Percentiles rank a stretch among this genome's conserved stretches.
Evolutionary conservation across 2,329 filamentous ascomycete genomes (phyloP).

Genomic region (Clarireedia paspali): DNA sequence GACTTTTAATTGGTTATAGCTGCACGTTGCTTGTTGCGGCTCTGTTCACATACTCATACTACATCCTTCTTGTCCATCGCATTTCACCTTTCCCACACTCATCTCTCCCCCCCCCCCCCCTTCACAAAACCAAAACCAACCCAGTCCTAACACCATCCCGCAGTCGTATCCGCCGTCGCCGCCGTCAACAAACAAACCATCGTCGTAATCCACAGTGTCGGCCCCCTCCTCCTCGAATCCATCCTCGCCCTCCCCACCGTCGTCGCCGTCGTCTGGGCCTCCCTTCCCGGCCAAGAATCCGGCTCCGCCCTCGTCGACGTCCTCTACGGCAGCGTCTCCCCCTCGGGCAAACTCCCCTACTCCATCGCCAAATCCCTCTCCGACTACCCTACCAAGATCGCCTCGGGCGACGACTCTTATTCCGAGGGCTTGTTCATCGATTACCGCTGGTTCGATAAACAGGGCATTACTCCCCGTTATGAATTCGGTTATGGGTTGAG

Average conservation of each 20-base stretch:
- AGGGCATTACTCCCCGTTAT: constrained; percentile 30
- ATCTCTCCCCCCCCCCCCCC: no score
- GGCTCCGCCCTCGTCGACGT: constrained; percentile 54
- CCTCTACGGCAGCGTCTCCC: constrained; percentile 52
- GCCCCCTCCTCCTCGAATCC: constrained; percentile 48
- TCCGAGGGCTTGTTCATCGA: constrained; percentile 43
- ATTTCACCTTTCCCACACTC: no score
- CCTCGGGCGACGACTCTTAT: constrained; percentile 29
- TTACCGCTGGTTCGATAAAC: constrained; percentile 44
- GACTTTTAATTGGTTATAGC: no score
- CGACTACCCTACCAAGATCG: constrained; percentile 38
- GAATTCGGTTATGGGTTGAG: constrained; percentile 44
- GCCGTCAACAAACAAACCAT: constrained; percentile 52
- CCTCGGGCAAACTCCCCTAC: constrained; percentile 38
- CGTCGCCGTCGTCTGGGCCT: constrained; percentile 52
- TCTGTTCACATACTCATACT: no score
- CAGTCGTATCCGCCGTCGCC: constrained; percentile 48
- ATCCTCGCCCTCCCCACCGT: constrained; percentile 57
- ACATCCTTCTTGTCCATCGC: no score
- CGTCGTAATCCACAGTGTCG: constrained; percentile 57
- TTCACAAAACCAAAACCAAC: no score
- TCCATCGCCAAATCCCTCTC: constrained; percentile 47
- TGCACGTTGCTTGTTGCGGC: no score
- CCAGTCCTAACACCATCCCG: no score
- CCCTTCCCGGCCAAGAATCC: constrained; percentile 53